Conservation (phyloP, 2,329 filamentous ascomycete species). For the Trichoderma sp. region DNA sequence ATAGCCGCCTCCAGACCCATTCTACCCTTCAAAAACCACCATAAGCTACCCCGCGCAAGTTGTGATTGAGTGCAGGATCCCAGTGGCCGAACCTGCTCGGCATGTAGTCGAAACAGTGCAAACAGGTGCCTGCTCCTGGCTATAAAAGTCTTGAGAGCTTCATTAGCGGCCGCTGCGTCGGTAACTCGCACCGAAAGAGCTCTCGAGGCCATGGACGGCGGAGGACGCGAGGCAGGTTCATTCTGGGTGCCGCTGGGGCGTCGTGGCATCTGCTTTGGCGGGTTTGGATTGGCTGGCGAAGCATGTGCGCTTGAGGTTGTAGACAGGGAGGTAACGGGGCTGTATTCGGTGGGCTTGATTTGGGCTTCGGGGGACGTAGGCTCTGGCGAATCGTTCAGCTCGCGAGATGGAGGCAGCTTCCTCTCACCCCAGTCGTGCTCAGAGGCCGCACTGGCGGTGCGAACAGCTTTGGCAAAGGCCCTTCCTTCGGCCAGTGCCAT, state of each 20-base stretch:
- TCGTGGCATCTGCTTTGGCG: constrained; percentile 27
- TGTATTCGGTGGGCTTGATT: constrained; percentile 43
- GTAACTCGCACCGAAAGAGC: constrained; percentile 47
- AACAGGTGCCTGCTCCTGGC: constrained; percentile 72
- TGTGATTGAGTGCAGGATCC: constrained; percentile 65
- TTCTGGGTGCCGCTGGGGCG: constrained; percentile 37
- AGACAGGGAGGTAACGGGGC: constrained; percentile 46
- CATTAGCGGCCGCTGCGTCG: constrained; percentile 58
- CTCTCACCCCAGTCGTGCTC: constrained; percentile 42
- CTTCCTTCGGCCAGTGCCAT: constrained; percentile 64
- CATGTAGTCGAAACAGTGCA: constrained; percentile 75
- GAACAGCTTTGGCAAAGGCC: constrained; percentile 58
- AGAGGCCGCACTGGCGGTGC: constrained; percentile 41
- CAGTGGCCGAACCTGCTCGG: constrained; percentile 72
- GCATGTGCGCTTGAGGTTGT: constrained; percentile 41
- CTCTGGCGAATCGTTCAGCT: constrained; percentile 36
- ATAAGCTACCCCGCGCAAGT: constrained; percentile 73
- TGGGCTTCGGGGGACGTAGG: constrained; percentile 39
- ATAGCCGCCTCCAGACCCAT: constrained; percentile 74
- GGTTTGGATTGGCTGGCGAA: constrained; percentile 30
- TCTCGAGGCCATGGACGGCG: constrained; percentile 37
- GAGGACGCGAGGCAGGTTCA: constrained; percentile 28
- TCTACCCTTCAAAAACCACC: constrained; percentile 89
- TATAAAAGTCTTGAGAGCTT: constrained; percentile 71
- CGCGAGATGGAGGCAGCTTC: constrained; percentile 30